Base-by-base conservation (phyloP, 2,329 filamentous ascomycete species). In the Talaromyces sp. region DNA sequence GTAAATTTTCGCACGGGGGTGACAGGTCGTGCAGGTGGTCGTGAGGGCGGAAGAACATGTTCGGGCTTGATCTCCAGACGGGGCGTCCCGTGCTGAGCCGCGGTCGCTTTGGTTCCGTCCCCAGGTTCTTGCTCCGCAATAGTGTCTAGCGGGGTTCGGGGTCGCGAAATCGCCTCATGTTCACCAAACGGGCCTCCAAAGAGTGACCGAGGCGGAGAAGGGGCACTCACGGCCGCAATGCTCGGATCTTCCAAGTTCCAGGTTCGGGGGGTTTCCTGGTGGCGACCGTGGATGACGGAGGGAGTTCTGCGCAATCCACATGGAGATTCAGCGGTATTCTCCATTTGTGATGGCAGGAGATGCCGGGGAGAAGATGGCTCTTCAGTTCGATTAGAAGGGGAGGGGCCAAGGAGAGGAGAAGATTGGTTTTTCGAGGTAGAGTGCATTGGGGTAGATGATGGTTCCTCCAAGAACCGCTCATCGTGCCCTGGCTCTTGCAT, bases 101-200 rank as follows among this genome's bases (percentile, higher is more conserved):
- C 72, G 73, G 61, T 75, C 62, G 39, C 70, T 71, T 41, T 75
- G 70, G 49, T 77, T 19, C 58, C 58, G 35, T 59, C 60, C 47
- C 50, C 57, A 54, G 77, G 75, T 51, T 74, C 75, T 48, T 75
- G 63, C 65, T 85, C 82, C 29, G 74, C 74, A 57, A 85, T 84
- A 1, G 80, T 74, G 17, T 79, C 75, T 8, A 85, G 77, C 20
- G 73, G 71, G 48, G 68, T 73, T 39, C 69, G 70, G 30, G 73
- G 68, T 27, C 75, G 75, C 17, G 71, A 70, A 43, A 65, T 51
- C 9, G 63, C 30, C 24, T 67, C 66, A 47, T 56, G 57, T 47
- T 58, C 57, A 6, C 56, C 67, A 30, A 62, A 61, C 22, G 68
- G 71, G 36, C 65, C 69, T 41, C 65, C 70, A 49, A 70, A 74